Conservation (phyloP, 1,139 yeast species). For the Yamadazyma epiphylla region DNA sequence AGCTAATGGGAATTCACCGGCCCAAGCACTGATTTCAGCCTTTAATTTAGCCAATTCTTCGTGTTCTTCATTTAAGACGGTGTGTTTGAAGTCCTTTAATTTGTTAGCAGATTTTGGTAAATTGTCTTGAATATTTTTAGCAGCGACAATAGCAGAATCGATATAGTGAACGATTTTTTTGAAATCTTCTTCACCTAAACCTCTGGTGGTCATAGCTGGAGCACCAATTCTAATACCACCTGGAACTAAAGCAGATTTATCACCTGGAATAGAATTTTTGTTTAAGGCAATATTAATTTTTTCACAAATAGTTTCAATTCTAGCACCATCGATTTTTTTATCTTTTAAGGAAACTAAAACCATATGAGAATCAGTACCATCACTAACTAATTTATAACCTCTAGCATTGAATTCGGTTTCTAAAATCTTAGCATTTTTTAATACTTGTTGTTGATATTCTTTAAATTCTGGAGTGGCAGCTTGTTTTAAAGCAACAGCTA, state of each 20-base stretch:
- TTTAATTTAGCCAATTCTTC: conserved; percentile 63
- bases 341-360: conserved; percentile 86
- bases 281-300: conserved; percentile 93
- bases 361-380: conserved; percentile 97
- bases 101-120: conserved; percentile 87
- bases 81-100: conserved; percentile 88
- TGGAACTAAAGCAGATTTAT: conserved; percentile 95
- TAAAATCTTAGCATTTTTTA: conserved; percentile 83
- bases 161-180: conserved; percentile 77
- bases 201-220: conserved; percentile 99
- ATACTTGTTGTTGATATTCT: conserved; percentile 83
- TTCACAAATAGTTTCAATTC: conserved; percentile 93
- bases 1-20: conserved; percentile 90
- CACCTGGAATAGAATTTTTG: conserved; percentile 98
- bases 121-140: conserved; percentile 68
- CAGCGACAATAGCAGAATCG: conserved; percentile 77
- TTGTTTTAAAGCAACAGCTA: conserved; percentile 95
- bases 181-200: conserved; percentile 85
- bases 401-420: conserved; percentile 66
- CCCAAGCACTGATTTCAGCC: conserved; percentile 85
- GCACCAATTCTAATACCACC: conserved; percentile 98
- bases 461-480: conserved; percentile 89
- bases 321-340: conserved; percentile 93
- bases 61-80: conserved; percentile 64
- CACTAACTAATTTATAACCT: conserved; percentile 82